phyloP scores from a whole-genome alignment of 257 asterid species.

The Nicotiana undulata region DNA sequence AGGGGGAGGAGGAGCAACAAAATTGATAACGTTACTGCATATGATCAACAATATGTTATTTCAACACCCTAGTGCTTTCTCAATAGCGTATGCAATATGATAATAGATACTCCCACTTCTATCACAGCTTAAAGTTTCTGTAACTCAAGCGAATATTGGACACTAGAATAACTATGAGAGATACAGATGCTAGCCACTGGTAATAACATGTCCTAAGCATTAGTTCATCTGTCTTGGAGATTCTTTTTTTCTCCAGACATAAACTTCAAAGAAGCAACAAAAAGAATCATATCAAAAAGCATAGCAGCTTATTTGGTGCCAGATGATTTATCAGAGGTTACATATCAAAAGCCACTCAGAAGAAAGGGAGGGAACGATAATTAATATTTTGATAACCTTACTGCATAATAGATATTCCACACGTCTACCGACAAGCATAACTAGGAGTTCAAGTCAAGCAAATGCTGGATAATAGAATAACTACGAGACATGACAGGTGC shows the following conservation, averaged over 20 bases:
- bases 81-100: neutral
- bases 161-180: neutral
- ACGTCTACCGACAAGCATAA: neutral
- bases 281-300: neutral
- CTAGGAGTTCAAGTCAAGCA: neutral
- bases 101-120: neutral
- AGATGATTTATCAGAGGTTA: neutral
- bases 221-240: neutral
- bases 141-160: neutral
- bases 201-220: neutral
- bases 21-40: neutral
- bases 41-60: neutral
- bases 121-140: neutral
- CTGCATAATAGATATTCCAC: neutral
- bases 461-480: neutral
- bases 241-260: neutral
- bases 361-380: neutral
- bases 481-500: neutral
- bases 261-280: neutral
- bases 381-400: neutral
- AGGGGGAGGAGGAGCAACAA: neutral
- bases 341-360: neutral
- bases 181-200: neutral
- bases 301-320: neutral
- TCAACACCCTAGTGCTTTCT: neutral